Base-by-base conservation (phyloP, 2,329 filamentous ascomycete species). In the Curvularia lunata region DNA sequence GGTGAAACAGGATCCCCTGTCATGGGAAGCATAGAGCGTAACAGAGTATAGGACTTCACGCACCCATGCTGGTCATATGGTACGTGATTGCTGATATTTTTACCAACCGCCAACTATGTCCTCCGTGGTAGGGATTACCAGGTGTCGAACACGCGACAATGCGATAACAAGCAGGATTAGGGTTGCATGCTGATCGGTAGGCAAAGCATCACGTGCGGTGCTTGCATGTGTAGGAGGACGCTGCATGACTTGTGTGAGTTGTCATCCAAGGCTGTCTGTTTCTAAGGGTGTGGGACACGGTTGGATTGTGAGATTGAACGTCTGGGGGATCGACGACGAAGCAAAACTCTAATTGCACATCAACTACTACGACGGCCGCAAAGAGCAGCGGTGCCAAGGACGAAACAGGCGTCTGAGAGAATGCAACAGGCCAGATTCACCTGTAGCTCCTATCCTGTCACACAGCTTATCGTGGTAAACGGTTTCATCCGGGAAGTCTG, bases 301-400 rank as follows among this genome's bases (percentile, higher is more conserved):
- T 46, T 46, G 27, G 48, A 41, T 19, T 28, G 23, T 28, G 23
- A n/a, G 37, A 19, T 47, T 27, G 48, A 56, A 56, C 54, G 54
- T 27, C 48, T 52, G 54, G 54, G 54, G 48, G 41, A 56, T 52
- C 42, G 50, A 43, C 47, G 25, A 43, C 34, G 54, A 43, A 30
- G 54, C 21, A 42, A 25, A 40, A 53, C 43, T 34, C 37, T 48
- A 56, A 52, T 53, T 49, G 34, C 48, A 56, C 54, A 52, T 52
- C 48, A 42, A 56, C 37, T n/a, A 34, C 30, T 37, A 27, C 13
- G 27, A 51, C 38, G 45, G 53, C 47, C 34, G 48, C 49, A 42
- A 56, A 30, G 10, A 42, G 49, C 21, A 32, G 49, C 27, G 27
- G 42, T 23, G 30, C 40, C 23, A 47, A 56, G 47, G n/a, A 37